Conservation (phyloP, 306 rosid species). For the Glycine soja region DNA sequence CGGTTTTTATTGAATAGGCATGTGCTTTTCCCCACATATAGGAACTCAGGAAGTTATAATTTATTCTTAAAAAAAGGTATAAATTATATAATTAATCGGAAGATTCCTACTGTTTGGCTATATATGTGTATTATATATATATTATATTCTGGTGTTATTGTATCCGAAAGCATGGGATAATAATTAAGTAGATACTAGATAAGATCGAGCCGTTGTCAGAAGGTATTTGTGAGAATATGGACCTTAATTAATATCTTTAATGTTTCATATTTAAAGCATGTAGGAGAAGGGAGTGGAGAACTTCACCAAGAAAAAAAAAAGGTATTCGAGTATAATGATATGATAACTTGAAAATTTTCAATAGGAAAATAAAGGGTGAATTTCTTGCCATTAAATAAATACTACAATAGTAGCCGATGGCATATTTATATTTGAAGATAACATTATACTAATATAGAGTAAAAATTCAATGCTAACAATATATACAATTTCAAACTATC, state of each 20-base stretch:
- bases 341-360: background rate
- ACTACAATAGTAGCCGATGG: background rate
- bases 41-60: background rate
- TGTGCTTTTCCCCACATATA: constrained; percentile 7
- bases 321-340: background rate
- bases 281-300: no score
- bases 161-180: background rate
- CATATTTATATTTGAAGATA: background rate
- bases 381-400: background rate
- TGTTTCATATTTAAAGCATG: background rate
- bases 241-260: background rate
- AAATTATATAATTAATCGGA: background rate
- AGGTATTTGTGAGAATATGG: background rate
- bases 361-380: background rate
- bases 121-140: background rate
- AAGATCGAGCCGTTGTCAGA: background rate
- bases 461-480: no score
- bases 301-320: background rate
- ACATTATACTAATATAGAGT: background rate
- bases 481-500: no score
- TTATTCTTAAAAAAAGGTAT: background rate
- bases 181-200: background rate
- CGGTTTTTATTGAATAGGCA: constrained; percentile 9
- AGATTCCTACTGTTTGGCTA: background rate
- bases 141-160: background rate